phyloP scores from a whole-genome alignment of 2,329 filamentous ascomycete species.

The Ramularia endophylla region DNA sequence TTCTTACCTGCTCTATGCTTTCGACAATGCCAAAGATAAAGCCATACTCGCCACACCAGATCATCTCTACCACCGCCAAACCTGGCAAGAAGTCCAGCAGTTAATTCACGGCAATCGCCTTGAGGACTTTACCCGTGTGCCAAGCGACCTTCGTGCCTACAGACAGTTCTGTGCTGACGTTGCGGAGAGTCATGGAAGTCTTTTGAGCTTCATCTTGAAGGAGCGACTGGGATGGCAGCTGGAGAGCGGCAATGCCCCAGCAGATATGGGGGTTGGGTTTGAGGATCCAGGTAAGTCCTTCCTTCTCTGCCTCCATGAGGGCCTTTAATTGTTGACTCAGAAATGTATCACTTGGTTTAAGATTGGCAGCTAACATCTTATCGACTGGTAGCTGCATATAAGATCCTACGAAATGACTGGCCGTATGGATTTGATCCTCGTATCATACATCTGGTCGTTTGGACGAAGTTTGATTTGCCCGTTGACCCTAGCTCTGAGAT shows the following conservation, averaged over 20 bases:
- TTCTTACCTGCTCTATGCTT: slow-evolving; percentile 56
- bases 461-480: slow-evolving; percentile 80
- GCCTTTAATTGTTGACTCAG: no score
- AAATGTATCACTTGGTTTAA: no score
- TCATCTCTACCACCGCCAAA: slow-evolving; percentile 53
- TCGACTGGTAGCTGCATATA: slow-evolving; percentile 36
- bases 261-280: slow-evolving; percentile 36
- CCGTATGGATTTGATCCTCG: slow-evolving; percentile 76
- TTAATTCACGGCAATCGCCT: slow-evolving; percentile 64
- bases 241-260: neutral
- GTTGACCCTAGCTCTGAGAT: slow-evolving; percentile 54
- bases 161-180: slow-evolving; percentile 62
- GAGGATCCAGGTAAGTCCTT: slow-evolving; percentile 36
- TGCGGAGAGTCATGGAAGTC: slow-evolving; percentile 62
- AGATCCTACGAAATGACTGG: slow-evolving; percentile 85
- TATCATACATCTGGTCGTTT: slow-evolving; percentile 82
- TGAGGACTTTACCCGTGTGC: slow-evolving; percentile 68
- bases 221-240: slow-evolving; percentile 63
- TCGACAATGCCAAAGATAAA: slow-evolving; percentile 57
- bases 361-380: slow-evolving; percentile 1
- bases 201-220: slow-evolving; percentile 69
- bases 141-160: slow-evolving; percentile 74
- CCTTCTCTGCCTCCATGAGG: slow-evolving; percentile 24
- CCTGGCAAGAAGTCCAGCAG: slow-evolving; percentile 64
- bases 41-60: slow-evolving; percentile 67